A percentile compares a stretch with the other conserved stretches of the same genome.
phyloP scores from a whole-genome alignment of 106 monocot genomes.

The Chionographis japonica region DNA sequence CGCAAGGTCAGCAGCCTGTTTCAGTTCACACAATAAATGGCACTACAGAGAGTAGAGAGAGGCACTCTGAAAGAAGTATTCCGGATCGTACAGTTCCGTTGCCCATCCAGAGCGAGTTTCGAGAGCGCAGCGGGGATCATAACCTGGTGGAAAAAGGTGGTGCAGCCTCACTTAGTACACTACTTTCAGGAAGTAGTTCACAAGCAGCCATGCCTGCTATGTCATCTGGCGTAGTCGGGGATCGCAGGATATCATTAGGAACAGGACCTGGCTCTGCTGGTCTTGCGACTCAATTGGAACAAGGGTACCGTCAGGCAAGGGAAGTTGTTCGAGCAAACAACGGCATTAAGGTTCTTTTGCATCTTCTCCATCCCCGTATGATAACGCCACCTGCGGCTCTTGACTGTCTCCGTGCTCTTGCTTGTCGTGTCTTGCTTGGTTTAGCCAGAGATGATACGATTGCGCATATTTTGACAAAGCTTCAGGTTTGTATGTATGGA shows the following conservation, averaged over 20 bases:
- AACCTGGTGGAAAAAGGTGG: slow-evolving; percentile 28
- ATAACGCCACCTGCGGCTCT: slow-evolving; percentile 71
- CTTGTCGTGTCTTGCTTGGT: slow-evolving; percentile 94
- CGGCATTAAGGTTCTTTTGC: slow-evolving; percentile 92
- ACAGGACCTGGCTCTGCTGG: slow-evolving; percentile 91
- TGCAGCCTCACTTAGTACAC: slow-evolving; percentile 7
- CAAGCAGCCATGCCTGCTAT: slow-evolving; percentile 15
- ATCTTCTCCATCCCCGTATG: slow-evolving; percentile 89
- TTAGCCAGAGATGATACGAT: slow-evolving; percentile 91
- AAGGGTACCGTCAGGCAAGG: slow-evolving; percentile 88
- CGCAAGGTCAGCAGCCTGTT: slow-evolving; percentile 49
- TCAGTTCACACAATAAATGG: slow-evolving; percentile 28
- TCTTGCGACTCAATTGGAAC: slow-evolving; percentile 90
- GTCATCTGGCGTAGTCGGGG: slow-evolving; percentile 73
- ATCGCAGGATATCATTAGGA: slow-evolving; percentile 86
- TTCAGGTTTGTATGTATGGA: slow-evolving; percentile 49
- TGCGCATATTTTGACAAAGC: slow-evolving; percentile 92
- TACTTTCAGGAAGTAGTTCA: slow-evolving; percentile 17
- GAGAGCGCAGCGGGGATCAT: slow-evolving; percentile 46
- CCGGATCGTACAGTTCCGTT: slow-evolving; percentile 30
- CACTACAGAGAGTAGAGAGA: slow-evolving; percentile 50
- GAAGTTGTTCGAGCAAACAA: slow-evolving; percentile 93
- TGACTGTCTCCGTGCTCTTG: slow-evolving; percentile 81
- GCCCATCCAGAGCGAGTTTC: slow-evolving; percentile 33
- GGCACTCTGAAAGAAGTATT: slow-evolving; percentile 37